Conservation (phyloP, 495 filamentous ascomycete species). For the Lepidopterella palustris region DNA sequence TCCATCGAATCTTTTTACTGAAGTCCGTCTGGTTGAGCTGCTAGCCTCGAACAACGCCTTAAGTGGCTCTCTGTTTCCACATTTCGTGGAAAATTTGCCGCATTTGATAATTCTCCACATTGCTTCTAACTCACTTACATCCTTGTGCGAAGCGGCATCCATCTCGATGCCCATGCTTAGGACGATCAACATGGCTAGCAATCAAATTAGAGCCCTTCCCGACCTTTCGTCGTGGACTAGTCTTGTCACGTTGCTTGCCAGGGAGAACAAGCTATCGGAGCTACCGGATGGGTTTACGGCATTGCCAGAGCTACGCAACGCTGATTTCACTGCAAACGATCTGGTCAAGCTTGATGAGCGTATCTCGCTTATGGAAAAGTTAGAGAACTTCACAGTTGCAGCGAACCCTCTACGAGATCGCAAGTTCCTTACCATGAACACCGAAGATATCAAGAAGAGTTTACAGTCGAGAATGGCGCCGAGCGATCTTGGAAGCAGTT, state of each 20-base stretch:
- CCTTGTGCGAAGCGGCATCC: slow-evolving; percentile 43
- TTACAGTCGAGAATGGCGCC: slow-evolving; percentile 65
- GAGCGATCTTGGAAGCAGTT: slow-evolving; percentile 16
- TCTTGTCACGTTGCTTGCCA: slow-evolving; percentile 64
- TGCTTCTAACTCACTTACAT: slow-evolving; percentile 63
- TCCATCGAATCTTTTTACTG: slow-evolving; percentile 59
- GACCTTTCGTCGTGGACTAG: slow-evolving; percentile 63
- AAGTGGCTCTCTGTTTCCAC: slow-evolving; percentile 61
- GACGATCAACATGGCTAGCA: slow-evolving; percentile 65
- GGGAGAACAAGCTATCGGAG: slow-evolving; percentile 68
- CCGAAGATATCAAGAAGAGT: slow-evolving; percentile 74
- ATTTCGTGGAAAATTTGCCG: slow-evolving; percentile 48
- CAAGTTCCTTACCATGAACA: slow-evolving; percentile 71
- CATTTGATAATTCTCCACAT: slow-evolving; percentile 69
- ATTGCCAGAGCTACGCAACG: slow-evolving; percentile 59
- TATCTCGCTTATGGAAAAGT: slow-evolving; percentile 71
- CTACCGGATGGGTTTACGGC: slow-evolving; percentile 68
- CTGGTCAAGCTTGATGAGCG: slow-evolving; percentile 66
- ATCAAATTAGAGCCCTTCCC: slow-evolving; percentile 66
- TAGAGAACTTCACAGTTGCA: slow-evolving; percentile 65
- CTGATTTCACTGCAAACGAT: slow-evolving; percentile 79
- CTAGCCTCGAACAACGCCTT: slow-evolving; percentile 74
- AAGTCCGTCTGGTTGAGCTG: slow-evolving; percentile 66
- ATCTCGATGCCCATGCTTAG: slow-evolving; percentile 67
- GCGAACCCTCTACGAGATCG: slow-evolving; percentile 86